These are phyloP conservation scores for Crithidia brevicula DNA, from an alignment of 208 protist genomes.

Conservation along the genomic window DNA sequence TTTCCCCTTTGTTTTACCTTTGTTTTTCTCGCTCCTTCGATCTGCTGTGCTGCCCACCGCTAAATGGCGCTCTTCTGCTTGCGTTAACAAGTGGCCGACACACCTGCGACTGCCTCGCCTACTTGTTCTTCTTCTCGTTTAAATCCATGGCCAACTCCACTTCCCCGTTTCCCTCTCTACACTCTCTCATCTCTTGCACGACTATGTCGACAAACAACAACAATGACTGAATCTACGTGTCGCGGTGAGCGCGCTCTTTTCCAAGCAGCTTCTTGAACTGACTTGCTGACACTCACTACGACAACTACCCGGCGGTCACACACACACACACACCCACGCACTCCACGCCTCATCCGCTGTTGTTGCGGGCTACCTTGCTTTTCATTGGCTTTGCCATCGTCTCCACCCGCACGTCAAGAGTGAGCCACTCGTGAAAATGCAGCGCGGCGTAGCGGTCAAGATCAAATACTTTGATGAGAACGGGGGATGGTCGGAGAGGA, in stretches of 20 bases:
- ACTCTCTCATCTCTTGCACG: neutral
- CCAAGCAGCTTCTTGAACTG: constrained; percentile 14
- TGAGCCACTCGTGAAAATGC: too few species aligned
- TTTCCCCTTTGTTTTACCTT: too few species aligned
- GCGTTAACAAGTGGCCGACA: too few species aligned
- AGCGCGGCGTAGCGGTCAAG: constrained; percentile 39
- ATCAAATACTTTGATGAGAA: constrained; percentile 80
- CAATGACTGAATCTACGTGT: neutral
- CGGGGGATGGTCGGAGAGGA: constrained; percentile 63
- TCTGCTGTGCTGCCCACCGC: too few species aligned
- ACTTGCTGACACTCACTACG: constrained; percentile 15
- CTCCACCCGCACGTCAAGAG: too few species aligned
- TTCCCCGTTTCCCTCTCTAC: neutral
- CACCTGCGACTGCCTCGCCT: neutral
- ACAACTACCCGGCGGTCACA: neutral
- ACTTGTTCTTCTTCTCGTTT: neutral
- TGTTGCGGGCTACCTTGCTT: too few species aligned
- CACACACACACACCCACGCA: neutral
- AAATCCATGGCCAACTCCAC: neutral
- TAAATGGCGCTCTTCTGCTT: too few species aligned
- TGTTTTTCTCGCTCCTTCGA: too few species aligned
- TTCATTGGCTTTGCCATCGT: too few species aligned
- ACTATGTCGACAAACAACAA: too few species aligned
- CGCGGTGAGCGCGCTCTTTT: neutral
- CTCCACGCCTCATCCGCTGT: neutral